A percentile compares a stretch with the other conserved stretches of the same genome.
These are phyloP conservation scores for Podaxis sp. DNA, from an alignment of 768 basidiomycete genomes.

Conservation along the genomic window DNA sequence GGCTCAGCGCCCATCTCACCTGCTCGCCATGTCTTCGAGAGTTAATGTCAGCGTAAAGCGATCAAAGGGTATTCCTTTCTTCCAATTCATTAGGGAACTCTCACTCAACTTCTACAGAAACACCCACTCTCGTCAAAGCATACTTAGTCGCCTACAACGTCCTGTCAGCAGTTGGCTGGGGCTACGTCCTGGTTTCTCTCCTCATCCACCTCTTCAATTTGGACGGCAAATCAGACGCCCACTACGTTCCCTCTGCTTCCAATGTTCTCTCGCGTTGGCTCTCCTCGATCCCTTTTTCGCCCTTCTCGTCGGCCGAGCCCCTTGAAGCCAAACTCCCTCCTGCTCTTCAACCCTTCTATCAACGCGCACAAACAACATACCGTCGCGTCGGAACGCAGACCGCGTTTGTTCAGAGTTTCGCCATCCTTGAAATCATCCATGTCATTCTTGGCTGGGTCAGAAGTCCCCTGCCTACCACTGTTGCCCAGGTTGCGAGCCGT, in stretches of 20 bases:
- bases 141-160: conserved; percentile 82
- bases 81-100: not conserved
- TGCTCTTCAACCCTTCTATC: conserved; percentile 37
- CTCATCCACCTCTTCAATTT: conserved; percentile 44
- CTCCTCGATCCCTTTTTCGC: conserved; percentile 28
- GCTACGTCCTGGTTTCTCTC: conserved; percentile 56
- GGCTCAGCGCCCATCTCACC: not conserved
- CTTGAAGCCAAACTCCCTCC: conserved; percentile 35
- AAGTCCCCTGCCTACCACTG: conserved; percentile 69
- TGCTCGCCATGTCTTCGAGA: not conserved
- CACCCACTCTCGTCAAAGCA: conserved; percentile 30
- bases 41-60: not conserved
- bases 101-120: conserved; percentile 13
- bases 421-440: conserved; percentile 82
- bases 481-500: conserved; percentile 75
- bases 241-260: conserved; percentile 23
- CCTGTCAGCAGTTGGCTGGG: conserved; percentile 73
- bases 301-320: conserved; percentile 18
- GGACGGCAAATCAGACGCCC: conserved; percentile 32
- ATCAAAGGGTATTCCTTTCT: not conserved
- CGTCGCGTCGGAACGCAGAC: conserved; percentile 56
- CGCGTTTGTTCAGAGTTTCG: conserved; percentile 77
- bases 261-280: conserved; percentile 33
- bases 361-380: conserved; percentile 54
- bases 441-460: conserved; percentile 74